Base-by-base conservation (phyloP, 352 stramenopile species). In the Blastocystis sp. region DNA sequence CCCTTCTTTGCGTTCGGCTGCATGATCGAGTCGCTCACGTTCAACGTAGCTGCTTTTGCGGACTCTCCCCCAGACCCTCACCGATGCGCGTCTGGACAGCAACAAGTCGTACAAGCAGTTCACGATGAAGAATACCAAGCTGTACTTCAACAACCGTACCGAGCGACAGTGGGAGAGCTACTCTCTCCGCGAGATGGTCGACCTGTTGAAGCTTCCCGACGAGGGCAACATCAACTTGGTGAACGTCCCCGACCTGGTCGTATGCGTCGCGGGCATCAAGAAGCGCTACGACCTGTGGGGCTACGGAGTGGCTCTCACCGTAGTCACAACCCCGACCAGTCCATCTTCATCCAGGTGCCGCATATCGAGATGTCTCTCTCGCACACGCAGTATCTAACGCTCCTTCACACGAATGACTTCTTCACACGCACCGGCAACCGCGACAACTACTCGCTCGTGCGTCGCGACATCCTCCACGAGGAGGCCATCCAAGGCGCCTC, bases 81-180 rank as follows among this genome's bases (percentile, higher is more conserved):
- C 34, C 44, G 69, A 81, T 51, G 3, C 46, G 8, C 69, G 32
- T 48, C 48, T 81, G 4, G 69, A 81, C 11, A 8, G 27, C 6
- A 34, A 61, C 27, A 81, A 81, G 46, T 64, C 69, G 18, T 81
- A 65, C 69, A 81, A 81, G 48, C 69, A 81, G 40, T 40, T 81
- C 42, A 42, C 48, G 7, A 65, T 81, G 40, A 81, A 81, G 69
- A 81, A 81, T 51, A 42, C 69, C 4, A 48, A 51, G 11, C 9
- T 81, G 7, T 81, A 81, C 34, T 81, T 81, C 48, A 63, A 54
- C 48, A 65, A 54, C 29, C 3, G 14, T 9, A 24, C 36, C 7
- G 40, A 63, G 16, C 49, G 69, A 32, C 29, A 81, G 21, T 81
- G 69, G 69, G 42, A 81, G 24, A n/a, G 44, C 11, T 57, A 63